Percentiles rank a stretch among this genome's conserved stretches.
These are phyloP conservation scores for Candida hungchunana DNA, from an alignment of 805 yeast species.

Conservation along the genomic window DNA sequence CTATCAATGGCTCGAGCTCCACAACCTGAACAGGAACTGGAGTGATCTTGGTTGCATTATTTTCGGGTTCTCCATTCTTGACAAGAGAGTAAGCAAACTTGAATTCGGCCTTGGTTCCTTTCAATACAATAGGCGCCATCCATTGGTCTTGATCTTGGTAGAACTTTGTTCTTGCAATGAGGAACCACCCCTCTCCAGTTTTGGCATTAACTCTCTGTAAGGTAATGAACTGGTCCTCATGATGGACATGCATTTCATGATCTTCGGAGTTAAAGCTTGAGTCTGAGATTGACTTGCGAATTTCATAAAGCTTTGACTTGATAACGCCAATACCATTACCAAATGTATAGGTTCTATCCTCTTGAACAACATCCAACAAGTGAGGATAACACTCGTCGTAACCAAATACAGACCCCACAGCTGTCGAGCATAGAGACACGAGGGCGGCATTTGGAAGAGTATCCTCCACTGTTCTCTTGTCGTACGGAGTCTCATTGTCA, in stretches of 20 bases:
- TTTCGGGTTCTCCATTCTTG: conserved; percentile 44
- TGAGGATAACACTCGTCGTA: conserved; percentile 89
- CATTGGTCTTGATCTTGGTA: conserved; percentile 40
- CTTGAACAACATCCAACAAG: conserved; percentile 75
- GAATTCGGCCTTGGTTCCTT: conserved; percentile 55
- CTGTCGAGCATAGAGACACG: conserved; percentile 88
- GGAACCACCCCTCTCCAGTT: conserved; percentile 84
- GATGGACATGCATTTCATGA: conserved; percentile 92
- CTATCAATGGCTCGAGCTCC: conserved; percentile 45
- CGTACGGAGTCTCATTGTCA: conserved; percentile 86
- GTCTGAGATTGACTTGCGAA: conserved; percentile 53
- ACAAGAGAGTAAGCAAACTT: conserved; percentile 56
- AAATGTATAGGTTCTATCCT: conserved; percentile 56
- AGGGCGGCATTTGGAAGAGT: conserved; percentile 93
- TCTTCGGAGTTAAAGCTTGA: conserved; percentile 46
- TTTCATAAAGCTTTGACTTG: conserved; percentile 54
- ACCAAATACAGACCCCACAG: conserved; percentile 92
- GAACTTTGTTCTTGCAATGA: conserved; percentile 85
- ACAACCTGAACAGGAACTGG: conserved; percentile 65
- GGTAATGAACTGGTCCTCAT: conserved; percentile 88
- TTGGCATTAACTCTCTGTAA: conserved; percentile 81
- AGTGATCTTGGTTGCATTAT: conserved; percentile 41
- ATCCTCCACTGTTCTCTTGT: conserved; percentile 89
- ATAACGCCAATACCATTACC: conserved; percentile 67
- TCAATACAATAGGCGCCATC: conserved; percentile 52